phyloP scores from a whole-genome alignment of 768 basidiomycete species.

The Lactifluus volemus region DNA sequence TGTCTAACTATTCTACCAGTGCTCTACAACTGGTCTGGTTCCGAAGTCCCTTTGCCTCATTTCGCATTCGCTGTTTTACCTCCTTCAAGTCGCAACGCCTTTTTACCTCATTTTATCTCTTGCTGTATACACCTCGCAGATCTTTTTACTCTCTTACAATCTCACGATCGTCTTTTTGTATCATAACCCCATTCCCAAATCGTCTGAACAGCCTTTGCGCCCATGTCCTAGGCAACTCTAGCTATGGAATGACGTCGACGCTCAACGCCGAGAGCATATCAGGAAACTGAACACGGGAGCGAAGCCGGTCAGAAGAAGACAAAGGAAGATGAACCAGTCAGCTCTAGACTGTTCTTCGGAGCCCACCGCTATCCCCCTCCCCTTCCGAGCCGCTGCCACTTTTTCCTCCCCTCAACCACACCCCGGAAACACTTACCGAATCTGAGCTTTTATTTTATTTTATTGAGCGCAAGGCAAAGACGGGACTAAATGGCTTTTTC shows the following conservation, averaged over 20 bases:
- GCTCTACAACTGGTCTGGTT: neutral
- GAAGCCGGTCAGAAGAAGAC: too few species aligned
- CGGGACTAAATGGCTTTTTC: neutral
- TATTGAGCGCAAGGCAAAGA: too few species aligned
- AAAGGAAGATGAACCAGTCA: too few species aligned
- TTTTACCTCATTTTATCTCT: neutral
- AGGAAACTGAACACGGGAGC: neutral
- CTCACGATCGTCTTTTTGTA: conserved; percentile 9
- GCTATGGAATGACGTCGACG: too few species aligned
- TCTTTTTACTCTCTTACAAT: conserved; percentile 2
- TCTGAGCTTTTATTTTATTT: too few species aligned
- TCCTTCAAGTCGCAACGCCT: neutral
- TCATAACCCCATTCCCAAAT: neutral
- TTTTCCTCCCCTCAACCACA: too few species aligned
- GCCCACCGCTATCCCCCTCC: too few species aligned
- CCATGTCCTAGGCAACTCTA: neutral
- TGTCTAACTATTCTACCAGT: conserved; percentile 6
- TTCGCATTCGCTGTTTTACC: neutral
- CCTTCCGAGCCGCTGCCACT: too few species aligned
- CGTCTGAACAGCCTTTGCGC: neutral
- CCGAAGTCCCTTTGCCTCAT: neutral
- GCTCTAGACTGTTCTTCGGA: too few species aligned
- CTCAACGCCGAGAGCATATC: neutral
- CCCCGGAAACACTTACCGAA: too few species aligned
- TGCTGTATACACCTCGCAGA: conserved; percentile 4